Conservation (phyloP, 2,329 filamentous ascomycete genomes). For the Paecilomyces variotii region DNA sequence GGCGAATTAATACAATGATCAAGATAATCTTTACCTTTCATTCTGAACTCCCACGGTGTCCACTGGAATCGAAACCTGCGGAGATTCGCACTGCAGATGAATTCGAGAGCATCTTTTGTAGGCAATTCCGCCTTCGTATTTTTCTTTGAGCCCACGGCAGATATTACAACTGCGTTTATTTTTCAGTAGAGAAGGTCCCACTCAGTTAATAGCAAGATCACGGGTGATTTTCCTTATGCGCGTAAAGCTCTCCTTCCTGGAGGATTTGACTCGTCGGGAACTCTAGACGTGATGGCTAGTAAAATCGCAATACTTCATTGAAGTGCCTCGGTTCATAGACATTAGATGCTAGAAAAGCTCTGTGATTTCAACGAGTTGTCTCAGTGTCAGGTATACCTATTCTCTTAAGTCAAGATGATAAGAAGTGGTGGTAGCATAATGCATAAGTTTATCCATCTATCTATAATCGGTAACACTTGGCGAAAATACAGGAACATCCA, state of each 20-base stretch:
- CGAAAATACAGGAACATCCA: neutral
- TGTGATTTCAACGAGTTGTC: neutral
- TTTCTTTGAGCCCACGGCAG: conserved; percentile 49
- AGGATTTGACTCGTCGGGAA: neutral
- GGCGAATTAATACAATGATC: conserved; percentile 16
- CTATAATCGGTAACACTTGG: neutral
- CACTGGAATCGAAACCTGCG: conserved; percentile 27
- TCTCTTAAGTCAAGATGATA: neutral
- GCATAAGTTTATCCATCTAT: neutral
- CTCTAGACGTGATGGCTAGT: neutral
- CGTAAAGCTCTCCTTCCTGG: conserved; percentile 21
- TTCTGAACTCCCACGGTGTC: conserved; percentile 13
- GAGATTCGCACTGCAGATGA: conserved; percentile 44
- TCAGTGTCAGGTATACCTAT: neutral
- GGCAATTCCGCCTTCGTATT: conserved; percentile 50
- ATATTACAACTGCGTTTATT: conserved; percentile 41
- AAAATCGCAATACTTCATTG: neutral
- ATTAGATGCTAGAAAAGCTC: neutral
- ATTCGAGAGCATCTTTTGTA: conserved; percentile 47
- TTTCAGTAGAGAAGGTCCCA: neutral
- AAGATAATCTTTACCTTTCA: neutral
- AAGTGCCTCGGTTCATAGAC: neutral
- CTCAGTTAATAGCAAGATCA: neutral
- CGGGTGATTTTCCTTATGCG: conserved; percentile 22
- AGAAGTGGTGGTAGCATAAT: neutral